Evolutionary conservation across 768 basidiomycete genomes (phyloP).

Genomic region (Gloeopeniophorella convolvens): DNA sequence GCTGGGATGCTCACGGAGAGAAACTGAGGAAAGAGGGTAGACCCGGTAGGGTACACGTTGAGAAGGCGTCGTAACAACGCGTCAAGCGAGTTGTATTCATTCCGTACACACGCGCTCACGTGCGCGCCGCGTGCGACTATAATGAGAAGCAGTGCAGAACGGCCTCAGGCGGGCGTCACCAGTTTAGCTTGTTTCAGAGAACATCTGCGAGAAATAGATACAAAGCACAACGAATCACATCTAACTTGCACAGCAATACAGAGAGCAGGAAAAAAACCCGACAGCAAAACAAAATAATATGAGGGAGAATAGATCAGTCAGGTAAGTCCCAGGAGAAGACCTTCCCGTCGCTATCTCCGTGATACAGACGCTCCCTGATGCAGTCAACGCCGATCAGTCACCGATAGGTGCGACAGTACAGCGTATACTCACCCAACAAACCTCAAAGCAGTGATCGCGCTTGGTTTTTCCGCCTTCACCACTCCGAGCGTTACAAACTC

Average conservation of each 20-base stretch:
- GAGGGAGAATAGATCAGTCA: conserved; percentile 26
- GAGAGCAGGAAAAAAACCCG: too few species aligned
- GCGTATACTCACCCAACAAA: conserved; percentile 61
- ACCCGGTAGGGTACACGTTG: not conserved
- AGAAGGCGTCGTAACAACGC: not conserved
- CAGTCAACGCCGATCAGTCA: not conserved
- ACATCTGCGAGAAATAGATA: too few species aligned
- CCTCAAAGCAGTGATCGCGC: conserved; percentile 61
- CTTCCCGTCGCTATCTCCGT: conserved; percentile 60
- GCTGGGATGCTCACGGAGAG: not conserved
- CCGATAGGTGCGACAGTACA: not conserved
- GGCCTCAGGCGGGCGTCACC: too few species aligned
- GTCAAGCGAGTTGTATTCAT: too few species aligned
- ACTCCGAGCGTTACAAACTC: conserved; percentile 63
- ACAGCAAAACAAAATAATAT: not conserved
- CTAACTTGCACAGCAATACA: too few species aligned
- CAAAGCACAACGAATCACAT: too few species aligned
- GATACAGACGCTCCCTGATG: conserved; percentile 50
- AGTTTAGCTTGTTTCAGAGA: too few species aligned
- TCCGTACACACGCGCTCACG: conserved; percentile 6
- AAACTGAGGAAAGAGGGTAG: not conserved
- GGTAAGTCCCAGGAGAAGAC: conserved; percentile 52
- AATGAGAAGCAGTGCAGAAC: too few species aligned
- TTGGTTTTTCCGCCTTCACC: conserved; percentile 48
- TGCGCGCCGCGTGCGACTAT: not conserved